Evolutionary conservation across 2,329 filamentous ascomycete species (phyloP), one percentile per base, ranked within the genome.

Genomic region (Fusarium pseudocircinatum): DNA sequence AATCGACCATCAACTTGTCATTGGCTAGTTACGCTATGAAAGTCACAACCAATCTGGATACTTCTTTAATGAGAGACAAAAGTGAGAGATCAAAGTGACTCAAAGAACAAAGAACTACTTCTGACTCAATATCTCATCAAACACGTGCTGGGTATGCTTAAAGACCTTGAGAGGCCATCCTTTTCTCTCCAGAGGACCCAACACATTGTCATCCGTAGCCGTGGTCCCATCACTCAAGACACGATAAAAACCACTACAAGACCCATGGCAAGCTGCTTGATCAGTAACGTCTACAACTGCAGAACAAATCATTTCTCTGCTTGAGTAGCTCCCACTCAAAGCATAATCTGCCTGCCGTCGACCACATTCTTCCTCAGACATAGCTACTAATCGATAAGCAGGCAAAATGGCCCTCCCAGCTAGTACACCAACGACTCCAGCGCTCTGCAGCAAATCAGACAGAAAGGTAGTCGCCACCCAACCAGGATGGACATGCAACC

Each of bases 291-390:
- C 44, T 4, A 53, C 44, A 30, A 40, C 14, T 1, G 57, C 57
- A 22, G 57, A 30, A 22, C 57, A 37, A 26, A 60, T 60, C 57
- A 60, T 60, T 11, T 60, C 57, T 12, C 57, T 30, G 34, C 57
- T 60, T 6, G 57, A 44, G 13, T 52, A 60, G 34, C 22, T 60
- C 10, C 36, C 44, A n/a, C 57, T 60, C 44, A 42, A 8, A 40
- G 57, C 36, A 60, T n/a, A 20, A 7, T 1, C 39, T 8, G 57
- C 28, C 1, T 60, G 44, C 5, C 36, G n/a, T 1, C 16, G 16
- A 2, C 57, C 57, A 15, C 57, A 34, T 15, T 52, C 44, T 6
- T 53, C 36, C 1, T 60, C 57, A 20, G 44, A 32, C n/a, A 53
- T 60, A 20, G 57, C 57, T 24, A 60, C 5, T 1, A 14, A n/a